Conservation (phyloP, 306 rosid genomes). For the Styphnolobium japonicum region DNA sequence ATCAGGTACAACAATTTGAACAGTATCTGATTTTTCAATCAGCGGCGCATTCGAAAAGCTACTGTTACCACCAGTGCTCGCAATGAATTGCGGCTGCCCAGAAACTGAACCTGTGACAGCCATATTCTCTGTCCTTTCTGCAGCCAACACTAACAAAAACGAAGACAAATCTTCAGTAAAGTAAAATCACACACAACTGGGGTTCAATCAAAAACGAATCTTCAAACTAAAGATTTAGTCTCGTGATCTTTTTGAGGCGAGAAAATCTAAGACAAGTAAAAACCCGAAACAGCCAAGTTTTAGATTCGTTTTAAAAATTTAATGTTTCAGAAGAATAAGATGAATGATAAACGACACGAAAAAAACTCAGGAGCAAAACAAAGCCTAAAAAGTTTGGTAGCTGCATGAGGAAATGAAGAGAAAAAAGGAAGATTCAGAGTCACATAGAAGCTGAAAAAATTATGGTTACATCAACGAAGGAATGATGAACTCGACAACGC, state of each 20-base stretch:
- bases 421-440: background rate
- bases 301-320: background rate
- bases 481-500: background rate
- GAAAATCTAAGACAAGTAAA: background rate
- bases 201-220: conserved; percentile 12
- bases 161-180: background rate
- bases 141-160: background rate
- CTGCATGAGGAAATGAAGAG: background rate
- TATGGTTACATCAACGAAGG: background rate
- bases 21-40: conserved; percentile 60
- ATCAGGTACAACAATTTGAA: conserved; percentile 85
- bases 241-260: too few species aligned
- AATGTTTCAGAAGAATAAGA: background rate
- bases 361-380: background rate
- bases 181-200: conserved; percentile 4
- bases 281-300: background rate
- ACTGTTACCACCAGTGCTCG: conserved; percentile 70
- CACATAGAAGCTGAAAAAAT: background rate
- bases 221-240: too few species aligned
- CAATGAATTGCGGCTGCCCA: conserved; percentile 77
- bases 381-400: background rate
- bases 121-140: conserved; percentile 46
- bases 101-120: conserved; percentile 46
- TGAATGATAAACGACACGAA: background rate
- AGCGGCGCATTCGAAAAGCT: conserved; percentile 68